Conservation (phyloP, 75 land plant species). For the Selaginella tamariscina region DNA sequence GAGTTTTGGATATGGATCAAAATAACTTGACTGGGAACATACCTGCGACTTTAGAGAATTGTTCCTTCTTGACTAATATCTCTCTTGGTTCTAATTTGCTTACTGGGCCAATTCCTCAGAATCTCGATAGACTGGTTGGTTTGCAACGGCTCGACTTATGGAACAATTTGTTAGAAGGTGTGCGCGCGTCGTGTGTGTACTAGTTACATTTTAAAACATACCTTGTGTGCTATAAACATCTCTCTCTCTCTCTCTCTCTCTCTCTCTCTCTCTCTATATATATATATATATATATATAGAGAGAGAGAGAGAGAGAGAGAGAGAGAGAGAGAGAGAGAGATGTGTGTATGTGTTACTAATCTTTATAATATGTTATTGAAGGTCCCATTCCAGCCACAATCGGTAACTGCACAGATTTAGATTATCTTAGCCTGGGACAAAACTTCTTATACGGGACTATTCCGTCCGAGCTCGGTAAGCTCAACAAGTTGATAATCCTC, state of each 20-base stretch:
- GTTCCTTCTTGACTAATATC: background rate
- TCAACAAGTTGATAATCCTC: background rate
- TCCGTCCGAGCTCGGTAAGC: background rate
- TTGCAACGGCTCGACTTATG: background rate
- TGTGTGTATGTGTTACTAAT: no score
- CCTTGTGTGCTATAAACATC: no score
- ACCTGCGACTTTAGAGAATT: background rate
- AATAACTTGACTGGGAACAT: background rate
- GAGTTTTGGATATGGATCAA: background rate
- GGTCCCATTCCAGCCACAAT: slow-evolving; percentile 1
- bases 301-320: no score
- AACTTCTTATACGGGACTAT: background rate
- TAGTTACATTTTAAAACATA: no score
- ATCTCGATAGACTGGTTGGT: background rate
- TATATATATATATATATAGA: no score
- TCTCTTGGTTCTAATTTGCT: background rate
- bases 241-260: no score
- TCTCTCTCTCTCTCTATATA: no score
- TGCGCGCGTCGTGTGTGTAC: no score
- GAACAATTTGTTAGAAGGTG: background rate
- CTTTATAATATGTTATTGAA: no score
- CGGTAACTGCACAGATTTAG: background rate
- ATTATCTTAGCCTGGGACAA: slow-evolving; percentile 3
- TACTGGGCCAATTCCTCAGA: background rate
- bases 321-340: no score